These are phyloP conservation scores for Artomyces pyxidatus DNA, from an alignment of 768 basidiomycete genomes.

Conservation along the genomic window DNA sequence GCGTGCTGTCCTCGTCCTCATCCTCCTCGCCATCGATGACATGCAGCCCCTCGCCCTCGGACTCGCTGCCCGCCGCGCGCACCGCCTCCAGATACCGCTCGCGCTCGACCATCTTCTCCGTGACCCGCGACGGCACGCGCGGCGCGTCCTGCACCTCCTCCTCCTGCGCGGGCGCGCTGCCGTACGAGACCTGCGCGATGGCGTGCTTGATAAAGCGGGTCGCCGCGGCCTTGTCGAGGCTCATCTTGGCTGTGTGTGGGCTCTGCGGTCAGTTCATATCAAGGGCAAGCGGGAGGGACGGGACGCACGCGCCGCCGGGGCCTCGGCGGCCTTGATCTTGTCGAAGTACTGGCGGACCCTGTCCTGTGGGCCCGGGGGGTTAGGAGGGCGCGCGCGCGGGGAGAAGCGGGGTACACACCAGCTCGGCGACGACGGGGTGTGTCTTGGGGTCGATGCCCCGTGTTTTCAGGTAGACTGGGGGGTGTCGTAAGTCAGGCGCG, in stretches of 20 bases:
- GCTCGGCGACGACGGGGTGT: conserved; percentile 69
- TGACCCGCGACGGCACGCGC: conserved; percentile 48
- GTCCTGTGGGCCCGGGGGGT: conserved; percentile 38
- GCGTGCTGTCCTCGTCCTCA: conserved; percentile 31
- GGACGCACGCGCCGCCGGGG: conserved; percentile 46
- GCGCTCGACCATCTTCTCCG: conserved; percentile 67
- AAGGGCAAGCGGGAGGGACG: neutral
- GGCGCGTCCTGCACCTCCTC: conserved; percentile 4
- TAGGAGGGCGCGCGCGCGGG: neutral
- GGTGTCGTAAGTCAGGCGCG: too few relatives aligned
- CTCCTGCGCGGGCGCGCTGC: conserved; percentile 12
- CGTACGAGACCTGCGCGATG: conserved; percentile 46
- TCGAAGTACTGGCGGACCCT: conserved; percentile 75
- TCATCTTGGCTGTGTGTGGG: conserved; percentile 28
- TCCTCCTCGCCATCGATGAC: conserved; percentile 29
- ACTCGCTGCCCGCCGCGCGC: conserved; percentile 30
- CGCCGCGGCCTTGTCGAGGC: conserved; percentile 75
- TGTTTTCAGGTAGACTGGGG: conserved; percentile 76
- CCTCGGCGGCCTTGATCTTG: conserved; percentile 72
- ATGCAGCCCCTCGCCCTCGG: conserved; percentile 24
- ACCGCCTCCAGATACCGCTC: conserved; percentile 54
- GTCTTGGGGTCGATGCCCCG: conserved; percentile 72
- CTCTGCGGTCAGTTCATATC: neutral
- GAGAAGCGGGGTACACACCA: conserved; percentile 31
- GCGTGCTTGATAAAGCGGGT: conserved; percentile 79